These are phyloP conservation scores for Opeltia flavorubescens DNA, from an alignment of 495 filamentous ascomycete genomes.

Conservation along the genomic window DNA sequence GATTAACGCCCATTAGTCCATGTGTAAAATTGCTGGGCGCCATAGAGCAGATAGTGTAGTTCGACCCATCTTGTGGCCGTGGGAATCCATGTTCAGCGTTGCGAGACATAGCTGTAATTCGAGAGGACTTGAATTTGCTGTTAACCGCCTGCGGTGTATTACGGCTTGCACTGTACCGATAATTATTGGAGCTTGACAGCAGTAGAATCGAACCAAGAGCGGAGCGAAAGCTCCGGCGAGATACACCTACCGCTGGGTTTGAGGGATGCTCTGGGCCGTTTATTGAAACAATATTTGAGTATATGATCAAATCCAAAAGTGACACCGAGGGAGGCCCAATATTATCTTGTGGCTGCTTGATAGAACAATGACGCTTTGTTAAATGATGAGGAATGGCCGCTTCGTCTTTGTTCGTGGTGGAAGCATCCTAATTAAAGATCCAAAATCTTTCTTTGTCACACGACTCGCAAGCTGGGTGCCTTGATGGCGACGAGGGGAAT, in stretches of 20 bases:
- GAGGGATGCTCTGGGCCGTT: neutral
- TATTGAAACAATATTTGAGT: neutral
- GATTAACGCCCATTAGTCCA: constrained; percentile 13
- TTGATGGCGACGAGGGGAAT: neutral
- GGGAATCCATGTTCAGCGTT: neutral
- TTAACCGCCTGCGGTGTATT: neutral
- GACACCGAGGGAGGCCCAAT: neutral
- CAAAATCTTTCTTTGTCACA: neutral
- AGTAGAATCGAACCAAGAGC: no score
- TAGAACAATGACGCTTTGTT: neutral
- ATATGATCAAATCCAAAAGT: neutral
- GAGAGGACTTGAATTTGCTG: neutral
- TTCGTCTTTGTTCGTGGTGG: neutral
- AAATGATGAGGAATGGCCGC: neutral
- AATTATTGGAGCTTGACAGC: neutral
- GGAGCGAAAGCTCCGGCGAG: no score
- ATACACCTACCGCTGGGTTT: no score
- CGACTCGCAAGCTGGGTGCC: neutral
- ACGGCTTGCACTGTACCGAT: neutral
- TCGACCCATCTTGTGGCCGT: neutral
- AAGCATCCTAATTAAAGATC: neutral
- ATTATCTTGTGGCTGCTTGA: neutral
- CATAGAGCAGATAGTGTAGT: neutral
- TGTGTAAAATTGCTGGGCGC: constrained; percentile 5
- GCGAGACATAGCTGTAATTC: neutral